phyloP scores from a whole-genome alignment of 2,329 filamentous ascomycete species.

The Exophiala sp. region DNA sequence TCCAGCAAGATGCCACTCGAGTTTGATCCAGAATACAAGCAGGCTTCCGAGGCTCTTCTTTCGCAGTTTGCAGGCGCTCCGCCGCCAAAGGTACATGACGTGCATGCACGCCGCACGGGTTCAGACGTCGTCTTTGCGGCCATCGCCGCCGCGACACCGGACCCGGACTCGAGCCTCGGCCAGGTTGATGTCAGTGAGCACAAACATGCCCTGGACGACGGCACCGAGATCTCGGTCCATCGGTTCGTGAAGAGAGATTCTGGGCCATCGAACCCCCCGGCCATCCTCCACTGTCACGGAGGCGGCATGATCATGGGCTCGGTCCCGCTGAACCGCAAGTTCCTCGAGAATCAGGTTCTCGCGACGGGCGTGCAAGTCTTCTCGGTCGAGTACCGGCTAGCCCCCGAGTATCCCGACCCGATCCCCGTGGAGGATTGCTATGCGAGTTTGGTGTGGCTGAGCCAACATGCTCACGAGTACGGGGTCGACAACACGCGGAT shows the following conservation, averaged over 20 bases:
- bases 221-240: constrained; percentile 7
- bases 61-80: not conserved
- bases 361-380: constrained; percentile 27
- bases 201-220: not conserved
- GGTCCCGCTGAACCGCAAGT: constrained; percentile 17
- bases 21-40: constrained; percentile 1
- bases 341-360: constrained; percentile 20
- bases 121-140: too few relatives aligned
- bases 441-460: constrained; percentile 37
- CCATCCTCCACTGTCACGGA: constrained; percentile 29
- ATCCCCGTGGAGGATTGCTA: constrained; percentile 30
- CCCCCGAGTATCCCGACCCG: constrained; percentile 28
- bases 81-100: not conserved
- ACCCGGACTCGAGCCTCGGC: too few relatives aligned
- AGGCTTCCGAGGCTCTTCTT: not conserved
- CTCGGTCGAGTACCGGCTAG: constrained; percentile 29
- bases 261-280: constrained; percentile 2
- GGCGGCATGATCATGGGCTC: constrained; percentile 29
- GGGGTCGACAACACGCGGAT: constrained; percentile 40
- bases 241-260: constrained; percentile 4
- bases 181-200: not conserved
- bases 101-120: too few relatives aligned
- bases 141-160: too few relatives aligned
- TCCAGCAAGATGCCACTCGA: not conserved
- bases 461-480: constrained; percentile 37